Percentiles rank a stretch among this genome's conserved stretches.
These are phyloP conservation scores for Xylaria sp. DNA, from an alignment of 495 filamentous ascomycete species.

Conservation along the genomic window DNA sequence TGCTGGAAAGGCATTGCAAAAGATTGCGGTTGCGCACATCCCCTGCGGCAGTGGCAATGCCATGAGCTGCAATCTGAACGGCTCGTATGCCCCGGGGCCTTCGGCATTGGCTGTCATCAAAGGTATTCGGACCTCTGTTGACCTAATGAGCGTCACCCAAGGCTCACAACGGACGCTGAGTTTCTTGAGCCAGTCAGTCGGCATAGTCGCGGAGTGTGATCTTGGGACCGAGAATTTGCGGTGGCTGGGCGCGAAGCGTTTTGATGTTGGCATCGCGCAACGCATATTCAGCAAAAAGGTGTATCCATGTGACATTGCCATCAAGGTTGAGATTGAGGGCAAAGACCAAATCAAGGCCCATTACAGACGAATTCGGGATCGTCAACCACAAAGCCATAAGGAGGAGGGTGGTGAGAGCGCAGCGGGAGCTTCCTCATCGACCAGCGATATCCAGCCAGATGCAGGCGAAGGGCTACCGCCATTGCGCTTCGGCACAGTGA, in stretches of 20 bases:
- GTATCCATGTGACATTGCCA: constrained; percentile 88
- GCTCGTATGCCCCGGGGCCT: constrained; percentile 75
- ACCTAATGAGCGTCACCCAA: constrained; percentile 88
- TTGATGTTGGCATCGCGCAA: constrained; percentile 81
- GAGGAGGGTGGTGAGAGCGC: background rate
- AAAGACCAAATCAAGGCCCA: constrained; percentile 78
- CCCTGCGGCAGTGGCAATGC: constrained; percentile 95
- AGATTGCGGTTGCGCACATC: constrained; percentile 85
- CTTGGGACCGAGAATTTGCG: constrained; percentile 87
- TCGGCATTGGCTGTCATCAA: constrained; percentile 86
- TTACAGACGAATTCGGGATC: constrained; percentile 54
- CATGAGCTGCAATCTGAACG: constrained; percentile 88
- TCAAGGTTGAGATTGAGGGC: constrained; percentile 79
- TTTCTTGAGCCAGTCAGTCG: constrained; percentile 90
- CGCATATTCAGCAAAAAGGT: constrained; percentile 73
- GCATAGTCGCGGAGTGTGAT: constrained; percentile 89
- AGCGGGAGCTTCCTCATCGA: background rate
- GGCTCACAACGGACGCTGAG: constrained; percentile 73
- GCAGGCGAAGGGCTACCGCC: constrained; percentile 66
- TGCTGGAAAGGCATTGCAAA: constrained; percentile 73
- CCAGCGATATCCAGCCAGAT: constrained; percentile 18
- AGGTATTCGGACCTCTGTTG: constrained; percentile 78
- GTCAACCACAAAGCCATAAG: background rate
- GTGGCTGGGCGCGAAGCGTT: constrained; percentile 88
- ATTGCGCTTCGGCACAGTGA: constrained; percentile 79